Base-by-base conservation (phyloP, 2,329 filamentous ascomycete species). In the Pestalotiopsis sp. region DNA sequence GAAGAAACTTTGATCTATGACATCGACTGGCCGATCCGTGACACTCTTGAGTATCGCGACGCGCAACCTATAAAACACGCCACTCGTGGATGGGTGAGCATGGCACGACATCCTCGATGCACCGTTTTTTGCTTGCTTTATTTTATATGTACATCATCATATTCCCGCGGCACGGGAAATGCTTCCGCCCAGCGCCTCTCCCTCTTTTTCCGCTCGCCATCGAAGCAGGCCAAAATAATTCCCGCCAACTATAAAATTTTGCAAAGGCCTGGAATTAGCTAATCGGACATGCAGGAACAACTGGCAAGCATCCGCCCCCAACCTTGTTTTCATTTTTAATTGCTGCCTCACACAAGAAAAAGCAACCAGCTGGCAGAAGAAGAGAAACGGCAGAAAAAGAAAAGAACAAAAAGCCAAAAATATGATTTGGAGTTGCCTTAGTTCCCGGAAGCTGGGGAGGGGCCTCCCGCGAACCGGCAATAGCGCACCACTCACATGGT, bases 401-500 rank as follows among this genome's bases (percentile, higher is more conserved):
- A 45, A 45, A 14, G 13, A 4, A 14, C 14, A 14, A n/a, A 7
- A 52, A 52, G 23, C n/a, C n/a, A 20, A 52, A 61, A 38, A 61
- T 61, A 61, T 13, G 57, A 20, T 61, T 61, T 61, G 27, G n/a
- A 36, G 27, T 14, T 61, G 31, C 59, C 59, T 61, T 61, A 61
- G 59, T 61, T 61, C 59, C 59, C 59, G 27, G 59, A 39, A 61
- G 36, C 31, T 61, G 31, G 59, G 25, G n/a, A 61, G 59, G 27
- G 38, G 45, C 45, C 45, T 17, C 45, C 17, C 45, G 45, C 45
- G 45, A 17, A 45, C 17, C 45, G 45, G 45, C 45, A 52, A n/a
- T 31, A 61, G 27, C 59, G 27, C 59, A 61, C 61, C 41, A 45
- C 36, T 62, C 27, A 31, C 36, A 31, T 62, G 59, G 36, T 23